Evolutionary conservation across 1,139 yeast genomes (phyloP).

Genomic region (Debaryomyces fabryi): DNA sequence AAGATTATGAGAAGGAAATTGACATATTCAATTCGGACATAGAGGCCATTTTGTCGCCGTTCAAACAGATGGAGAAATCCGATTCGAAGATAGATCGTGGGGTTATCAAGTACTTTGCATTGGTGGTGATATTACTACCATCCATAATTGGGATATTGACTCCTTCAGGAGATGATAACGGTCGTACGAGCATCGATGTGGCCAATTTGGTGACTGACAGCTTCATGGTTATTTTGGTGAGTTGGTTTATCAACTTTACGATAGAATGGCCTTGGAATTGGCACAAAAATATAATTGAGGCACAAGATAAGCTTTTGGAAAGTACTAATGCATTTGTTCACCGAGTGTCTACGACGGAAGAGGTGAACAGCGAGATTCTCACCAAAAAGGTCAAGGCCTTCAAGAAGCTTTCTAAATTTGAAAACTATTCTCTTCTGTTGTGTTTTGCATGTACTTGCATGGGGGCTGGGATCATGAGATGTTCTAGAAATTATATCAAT

Average conservation of each 20-base stretch:
- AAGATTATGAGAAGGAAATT: constrained; percentile 8
- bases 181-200: constrained; percentile 8
- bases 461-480: constrained; percentile 29
- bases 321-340: constrained; percentile 17
- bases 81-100: constrained; percentile 5
- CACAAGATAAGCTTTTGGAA: constrained; percentile 22
- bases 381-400: constrained; percentile 16
- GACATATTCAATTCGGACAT: constrained; percentile 13
- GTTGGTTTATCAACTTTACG: constrained; percentile 30
- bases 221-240: constrained; percentile 28
- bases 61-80: constrained; percentile 3
- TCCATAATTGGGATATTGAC: constrained; percentile 13
- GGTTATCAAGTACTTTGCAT: constrained; percentile 12
- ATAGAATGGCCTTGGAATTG: constrained; percentile 44
- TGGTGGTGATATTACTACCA: constrained; percentile 13
- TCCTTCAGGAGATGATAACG: constrained; percentile 7
- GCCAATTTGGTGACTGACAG: constrained; percentile 31
- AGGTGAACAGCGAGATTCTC: constrained; percentile 4
- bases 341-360: constrained; percentile 4
- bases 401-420: constrained; percentile 22
- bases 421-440: constrained; percentile 25
- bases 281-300: constrained; percentile 27
- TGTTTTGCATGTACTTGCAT: constrained; percentile 28
- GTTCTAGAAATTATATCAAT: constrained; percentile 28
- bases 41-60: constrained; percentile 13